Evolutionary conservation across 2,329 filamentous ascomycete genomes (phyloP), one percentile per base, ranked within the genome.

Genomic region (Cryphonectria naterciae): DNA sequence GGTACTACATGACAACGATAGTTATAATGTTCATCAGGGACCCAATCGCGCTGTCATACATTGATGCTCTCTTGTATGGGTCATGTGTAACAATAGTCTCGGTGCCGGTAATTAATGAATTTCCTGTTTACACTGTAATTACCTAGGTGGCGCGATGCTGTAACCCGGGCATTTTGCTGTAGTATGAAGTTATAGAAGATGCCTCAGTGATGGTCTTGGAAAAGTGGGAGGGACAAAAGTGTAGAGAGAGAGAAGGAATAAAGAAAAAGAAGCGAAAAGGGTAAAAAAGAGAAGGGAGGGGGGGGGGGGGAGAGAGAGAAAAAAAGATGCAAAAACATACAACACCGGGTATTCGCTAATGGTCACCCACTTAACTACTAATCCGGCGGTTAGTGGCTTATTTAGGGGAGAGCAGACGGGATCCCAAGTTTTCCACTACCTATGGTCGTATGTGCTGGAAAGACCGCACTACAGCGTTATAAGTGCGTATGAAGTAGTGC

Each of bases 261-360:
- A 25, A 52, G 25, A 54, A 28, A 15, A 15, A 15, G 11, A 54
- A 15, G 3, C 11, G 22, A 54, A 10, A n/a, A 54, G 13, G 4
- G n/a, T n/a, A n/a, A n/a, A n/a, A n/a, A n/a, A n/a, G n/a, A n/a
- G n/a, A n/a, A n/a, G n/a, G n/a, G n/a, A n/a, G n/a, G n/a, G n/a
- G n/a, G n/a, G n/a, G n/a, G n/a, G n/a, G n/a, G n/a, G n/a, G 22
- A n/a, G 5, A 11, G n/a, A 11, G 5, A 52, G n/a, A 10, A 7
- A 54, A 54, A 3, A 46, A 13, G 25, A 54, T 10, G 6, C 7
- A 52, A 15, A 11, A 15, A 52, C 2, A 17, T 49, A 49, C 46
- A 49, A 49, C 46, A 49, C 46, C 46, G 46, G 46, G 46, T 49
- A 49, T 49, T 49, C 46, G 46, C 46, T 49, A 49, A 49, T 49